Conservation (phyloP, 2,329 filamentous ascomycete species). For the Incumbomyces delicatus region DNA sequence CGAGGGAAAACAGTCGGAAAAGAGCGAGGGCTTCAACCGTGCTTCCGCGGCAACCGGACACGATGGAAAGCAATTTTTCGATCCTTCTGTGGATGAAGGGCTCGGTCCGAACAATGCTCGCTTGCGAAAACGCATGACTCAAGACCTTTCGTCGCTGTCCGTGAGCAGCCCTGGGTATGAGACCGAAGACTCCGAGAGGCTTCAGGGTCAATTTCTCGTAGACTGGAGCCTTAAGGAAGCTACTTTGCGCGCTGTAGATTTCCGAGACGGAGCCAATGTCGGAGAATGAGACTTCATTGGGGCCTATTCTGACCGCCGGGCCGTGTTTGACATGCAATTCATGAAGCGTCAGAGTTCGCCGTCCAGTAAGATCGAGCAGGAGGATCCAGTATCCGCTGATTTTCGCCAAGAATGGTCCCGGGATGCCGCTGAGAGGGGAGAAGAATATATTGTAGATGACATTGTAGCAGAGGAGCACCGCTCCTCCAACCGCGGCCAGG, state of each 20-base stretch:
- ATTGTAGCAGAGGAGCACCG: no score
- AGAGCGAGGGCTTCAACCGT: constrained; percentile 6
- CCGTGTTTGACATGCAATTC: constrained; percentile 49
- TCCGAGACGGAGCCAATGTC: constrained; percentile 46
- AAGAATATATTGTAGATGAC: constrained; percentile 17
- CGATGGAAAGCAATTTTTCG: constrained; percentile 17
- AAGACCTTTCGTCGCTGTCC: constrained; percentile 31
- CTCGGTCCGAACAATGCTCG: constrained; percentile 31
- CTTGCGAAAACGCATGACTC: constrained; percentile 20
- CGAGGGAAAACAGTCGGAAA: constrained; percentile 11
- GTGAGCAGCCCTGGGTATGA: constrained; percentile 27
- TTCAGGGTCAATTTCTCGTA: constrained; percentile 8
- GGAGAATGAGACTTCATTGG: constrained; percentile 58
- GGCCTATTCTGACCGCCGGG: constrained; percentile 53
- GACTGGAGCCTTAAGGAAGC: constrained; percentile 10
- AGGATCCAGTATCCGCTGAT: constrained; percentile 6
- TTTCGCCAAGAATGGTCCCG: constrained; percentile 17
- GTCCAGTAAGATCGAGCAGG: constrained; percentile 9
- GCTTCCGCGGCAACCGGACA: constrained; percentile 10
- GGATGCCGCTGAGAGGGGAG: constrained; percentile 19
- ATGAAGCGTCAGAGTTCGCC: constrained; percentile 38
- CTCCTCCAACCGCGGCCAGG: no score
- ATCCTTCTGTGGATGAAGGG: constrained; percentile 25
- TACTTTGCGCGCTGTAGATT: constrained; percentile 44
- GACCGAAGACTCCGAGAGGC: constrained; percentile 8